These are phyloP conservation scores for Coemansia umbellata DNA, from an alignment of 192 early-diverging fungal genomes.

Conservation along the genomic window DNA sequence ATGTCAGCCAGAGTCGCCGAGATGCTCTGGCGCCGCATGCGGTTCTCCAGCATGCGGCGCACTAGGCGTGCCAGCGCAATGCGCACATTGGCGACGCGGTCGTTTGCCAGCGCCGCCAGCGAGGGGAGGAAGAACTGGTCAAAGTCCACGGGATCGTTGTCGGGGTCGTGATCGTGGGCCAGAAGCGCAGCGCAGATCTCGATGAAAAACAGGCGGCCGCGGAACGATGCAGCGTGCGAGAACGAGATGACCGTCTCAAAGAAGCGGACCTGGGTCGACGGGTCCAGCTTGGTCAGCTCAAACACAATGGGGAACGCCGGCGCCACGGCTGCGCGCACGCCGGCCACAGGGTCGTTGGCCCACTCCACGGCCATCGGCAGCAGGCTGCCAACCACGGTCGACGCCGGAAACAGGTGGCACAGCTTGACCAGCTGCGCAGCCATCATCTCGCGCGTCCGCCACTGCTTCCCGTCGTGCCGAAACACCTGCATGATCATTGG, in stretches of 20 bases:
- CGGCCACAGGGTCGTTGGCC: conserved; percentile 55
- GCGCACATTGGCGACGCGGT: conserved; percentile 68
- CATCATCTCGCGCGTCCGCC: conserved; percentile 70
- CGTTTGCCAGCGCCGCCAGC: conserved; percentile 55
- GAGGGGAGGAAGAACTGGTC: conserved; percentile 66
- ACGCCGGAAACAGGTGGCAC: conserved; percentile 58
- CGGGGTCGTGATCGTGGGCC: conserved; percentile 55
- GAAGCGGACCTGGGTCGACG: conserved; percentile 32
- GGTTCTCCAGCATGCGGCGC: conserved; percentile 42
- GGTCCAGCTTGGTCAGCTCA: conserved; percentile 45
- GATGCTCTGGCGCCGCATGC: conserved; percentile 35
- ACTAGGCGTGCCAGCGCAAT: conserved; percentile 65
- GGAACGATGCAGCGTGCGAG: conserved; percentile 46
- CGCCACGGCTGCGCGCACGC: conserved; percentile 53
- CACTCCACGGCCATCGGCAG: conserved; percentile 61
- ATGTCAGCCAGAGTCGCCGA: conserved; percentile 16
- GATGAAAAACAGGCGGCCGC: conserved; percentile 55
- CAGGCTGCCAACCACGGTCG: conserved; percentile 59
- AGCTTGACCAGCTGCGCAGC: conserved; percentile 62
- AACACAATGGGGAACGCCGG: conserved; percentile 43
- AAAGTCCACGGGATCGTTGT: conserved; percentile 56
- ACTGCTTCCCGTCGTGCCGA: conserved; percentile 63
- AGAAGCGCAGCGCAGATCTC: conserved; percentile 69
- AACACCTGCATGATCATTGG: conserved; percentile 65
- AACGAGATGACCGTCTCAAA: conserved; percentile 52